Evolutionary conservation across 2,329 filamentous ascomycete species (phyloP), one percentile per base, ranked within the genome.

Genomic region (Fusarium secorum): DNA sequence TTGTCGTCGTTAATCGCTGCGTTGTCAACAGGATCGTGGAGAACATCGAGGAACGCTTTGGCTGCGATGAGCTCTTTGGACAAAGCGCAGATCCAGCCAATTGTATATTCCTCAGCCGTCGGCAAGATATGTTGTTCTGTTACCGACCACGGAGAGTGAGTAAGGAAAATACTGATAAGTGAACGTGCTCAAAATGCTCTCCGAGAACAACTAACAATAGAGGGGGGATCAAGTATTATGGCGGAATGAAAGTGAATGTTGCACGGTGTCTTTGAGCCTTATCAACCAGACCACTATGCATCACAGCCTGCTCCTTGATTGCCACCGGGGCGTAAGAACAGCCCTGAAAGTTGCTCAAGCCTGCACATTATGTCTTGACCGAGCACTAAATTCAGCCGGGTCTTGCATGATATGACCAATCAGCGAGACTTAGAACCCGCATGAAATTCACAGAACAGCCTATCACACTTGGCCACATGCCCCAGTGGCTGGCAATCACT

Each of bases 31-130:
- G 3, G 3, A 9, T 7, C 26, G 10, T 30, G 26, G 0, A 8
- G 3, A 1, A 4, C 10, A 3, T 48, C 45, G 14, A 30, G 26
- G 0, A 48, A 30, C 0, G 26, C 45, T 30, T 13, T 30, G 14
- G 45, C 45, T 4, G 26, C 45, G 3, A 11, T 13, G 10, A 48
- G 7, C 26, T 48, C 45, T 48, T 30, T 30, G 0, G 1, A 6
- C 45, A 48, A 2, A 22, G 45, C 7, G 0, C 45, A 30, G 7
- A 48, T 30, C 45, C 44, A 48, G 1, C 44, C 26, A 22, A 48
- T 22, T 13, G 26, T 30, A 0, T 48, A 48, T 13, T 17, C 5
- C 0, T 1, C 14, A 17, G 0, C 1, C 0, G 13, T 0, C 0
- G 3, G 3, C 44, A 46, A 30, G 1, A 0, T n/a, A 0, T 1